Evolutionary conservation across 23 red algal genomes (phyloP), one percentile per base, ranked within the genome.

Genomic region (Gracilaria caudata): DNA sequence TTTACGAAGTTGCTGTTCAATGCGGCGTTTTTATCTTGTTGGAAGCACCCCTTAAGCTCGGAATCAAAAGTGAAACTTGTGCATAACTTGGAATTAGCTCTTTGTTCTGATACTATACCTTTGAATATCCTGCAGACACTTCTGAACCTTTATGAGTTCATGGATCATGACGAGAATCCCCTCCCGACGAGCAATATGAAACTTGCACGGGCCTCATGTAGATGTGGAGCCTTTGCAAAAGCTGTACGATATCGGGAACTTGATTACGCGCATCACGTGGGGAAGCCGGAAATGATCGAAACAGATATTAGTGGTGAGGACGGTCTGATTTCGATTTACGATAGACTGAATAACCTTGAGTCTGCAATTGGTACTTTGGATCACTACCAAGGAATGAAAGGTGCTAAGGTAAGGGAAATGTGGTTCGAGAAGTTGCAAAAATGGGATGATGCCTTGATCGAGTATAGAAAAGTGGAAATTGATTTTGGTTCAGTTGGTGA

Each of bases 101-200:
- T 99, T 26, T 84, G 81, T 30, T 89, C 89, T 5, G 79, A 86
- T 16, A 91, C 90, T 23, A 88, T 99, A 2, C 97, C 97, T 20
- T 78, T 95, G 9, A 88, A 92, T 85, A 90, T 91, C 13, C 40
- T 95, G 29, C 97, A 99, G 84, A 54, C 82, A 19, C 79, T 99
- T 11, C 70, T 99, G n/a, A 84, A 83, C 32, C 86, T 99, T 16
- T 94, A 89, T 47, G 97, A 99, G 49, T 99, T 95, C 72, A 99
- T 99, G 97, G 97, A 99, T 77, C 97, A 99, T 51, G 97, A 95
- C 64, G 97, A 99, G 78, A 95, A 94, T 59, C 97, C 97, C 20
- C 64, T 99, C 19, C 97, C 97, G 33, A 89, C 93, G 41, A 83
- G 92, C 47, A 77, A 89, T 20, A 64, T 80, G 35, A 72, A 70